A percentile compares a stretch with the other conserved stretches of the same genome.
These are phyloP conservation scores for Leishmania turanica DNA, from an alignment of 208 protist genomes.

Conservation along the genomic window DNA sequence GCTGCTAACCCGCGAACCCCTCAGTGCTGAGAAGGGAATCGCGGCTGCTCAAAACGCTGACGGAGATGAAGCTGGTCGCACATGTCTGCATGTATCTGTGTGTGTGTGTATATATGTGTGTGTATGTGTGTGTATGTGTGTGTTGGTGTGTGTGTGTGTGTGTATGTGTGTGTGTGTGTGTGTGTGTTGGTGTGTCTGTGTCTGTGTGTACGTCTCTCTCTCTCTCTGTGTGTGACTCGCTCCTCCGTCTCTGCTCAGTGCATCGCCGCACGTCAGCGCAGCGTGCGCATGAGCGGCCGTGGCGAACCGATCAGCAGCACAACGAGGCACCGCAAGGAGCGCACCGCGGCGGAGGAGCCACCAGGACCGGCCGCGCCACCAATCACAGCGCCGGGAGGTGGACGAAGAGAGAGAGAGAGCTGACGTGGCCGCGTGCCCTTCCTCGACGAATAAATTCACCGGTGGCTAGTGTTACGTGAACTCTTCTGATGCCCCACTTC, in stretches of 20 bases:
- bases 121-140: not conserved
- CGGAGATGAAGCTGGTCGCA: slow-evolving; percentile 13
- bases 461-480: not conserved
- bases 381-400: not conserved
- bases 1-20: slow-evolving; percentile 33
- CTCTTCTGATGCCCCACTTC: not conserved
- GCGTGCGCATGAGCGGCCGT: not conserved
- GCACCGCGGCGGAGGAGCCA: not conserved
- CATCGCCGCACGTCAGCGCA: too few species aligned
- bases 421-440: not conserved
- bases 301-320: not conserved
- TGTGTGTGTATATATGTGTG: not conserved
- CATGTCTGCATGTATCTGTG: slow-evolving; percentile 4
- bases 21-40: slow-evolving; percentile 32
- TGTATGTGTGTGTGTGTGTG: not conserved
- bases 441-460: not conserved
- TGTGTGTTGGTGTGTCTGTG: not conserved
- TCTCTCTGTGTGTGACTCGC: not conserved
- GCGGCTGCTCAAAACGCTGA: slow-evolving; percentile 30
- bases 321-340: not conserved
- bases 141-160: not conserved
- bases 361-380: not conserved
- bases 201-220: not conserved
- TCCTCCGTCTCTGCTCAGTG: not conserved
- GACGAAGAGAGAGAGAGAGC: not conserved